Base-by-base conservation (phyloP, 148 eudicot species). In the Cornus kousa region DNA sequence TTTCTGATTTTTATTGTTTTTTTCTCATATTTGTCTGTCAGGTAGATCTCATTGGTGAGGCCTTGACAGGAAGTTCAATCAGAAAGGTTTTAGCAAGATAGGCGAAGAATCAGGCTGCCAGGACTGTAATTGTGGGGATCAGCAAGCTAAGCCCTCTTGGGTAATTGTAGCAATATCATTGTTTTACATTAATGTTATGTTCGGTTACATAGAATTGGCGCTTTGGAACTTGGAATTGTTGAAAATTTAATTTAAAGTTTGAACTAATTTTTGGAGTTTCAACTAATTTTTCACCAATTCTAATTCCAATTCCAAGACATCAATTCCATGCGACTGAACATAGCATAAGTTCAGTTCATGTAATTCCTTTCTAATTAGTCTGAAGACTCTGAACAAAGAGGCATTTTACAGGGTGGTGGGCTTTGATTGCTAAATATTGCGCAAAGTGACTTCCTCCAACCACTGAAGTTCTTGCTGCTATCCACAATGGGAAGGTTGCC, bases 371-470 rank as follows among this genome's bases (percentile, higher is more conserved):
- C 75, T 86, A 68, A 75, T 77, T 28, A 48, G 68, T 74, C 37
- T 70, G n/a, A n/a, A n/a, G n/a, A n/a, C n/a, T n/a, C n/a, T n/a
- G 14, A 77, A 69, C 79, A 81, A 68, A 67, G 46, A 22, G n/a
- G 28, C 28, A 14, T 32, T 65, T 40, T 50, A 74, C 89, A 96
- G 99, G 89, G 78, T n/a, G 91, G 48, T 82, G 94, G 89, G 72
- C 83, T 75, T 92, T 94, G 17, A 77, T 89, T 50, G 98, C 97
- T 43, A 94, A 92, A 70, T 94, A 92, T 82, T 97, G 98, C 74
- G 87, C 94, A 16, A 92, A 90, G 83, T 85, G 80, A 87, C 86
- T 97, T 48, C 92, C 98, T 66, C 57, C 76, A 8, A 87, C 87
- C 55, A 91, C 87, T 77, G 87, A 92, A 60, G 90, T 97, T 50